Evolutionary conservation across 2,329 filamentous ascomycete genomes (phyloP).

Genomic region (Venturia aucupariae): DNA sequence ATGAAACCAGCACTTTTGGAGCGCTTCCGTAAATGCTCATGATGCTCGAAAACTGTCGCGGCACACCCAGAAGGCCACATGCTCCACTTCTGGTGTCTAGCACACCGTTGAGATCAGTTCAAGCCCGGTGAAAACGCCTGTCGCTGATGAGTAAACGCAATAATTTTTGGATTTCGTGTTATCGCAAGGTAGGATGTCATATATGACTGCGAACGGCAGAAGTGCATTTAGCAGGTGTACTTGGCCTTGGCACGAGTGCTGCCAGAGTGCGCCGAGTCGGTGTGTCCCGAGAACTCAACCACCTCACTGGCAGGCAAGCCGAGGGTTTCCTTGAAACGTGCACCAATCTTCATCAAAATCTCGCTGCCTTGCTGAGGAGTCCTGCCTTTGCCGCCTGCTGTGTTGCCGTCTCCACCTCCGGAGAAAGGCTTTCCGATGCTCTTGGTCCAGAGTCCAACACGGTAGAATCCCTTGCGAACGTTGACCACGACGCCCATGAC

Average conservation of each 20-base stretch:
- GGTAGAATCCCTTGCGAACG: constrained; percentile 95
- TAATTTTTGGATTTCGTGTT: not conserved
- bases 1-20: constrained; percentile 8
- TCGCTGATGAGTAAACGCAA: not conserved
- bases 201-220: not conserved
- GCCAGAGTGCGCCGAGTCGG: constrained; percentile 82
- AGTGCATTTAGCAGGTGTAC: constrained; percentile 35
- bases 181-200: not conserved
- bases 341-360: constrained; percentile 74
- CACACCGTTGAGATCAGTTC: not conserved
- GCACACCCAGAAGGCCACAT: constrained; percentile 11
- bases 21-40: constrained; percentile 8
- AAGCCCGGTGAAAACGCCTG: not conserved
- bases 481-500: constrained; percentile 99
- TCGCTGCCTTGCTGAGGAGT: constrained; percentile 75
- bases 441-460: constrained; percentile 94
- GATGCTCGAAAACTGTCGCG: not conserved
- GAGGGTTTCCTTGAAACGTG: constrained; percentile 85
- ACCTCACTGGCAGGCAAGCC: constrained; percentile 65
- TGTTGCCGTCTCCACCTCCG: constrained; percentile 62
- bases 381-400: constrained; percentile 68
- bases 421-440: constrained; percentile 80
- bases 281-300: constrained; percentile 95
- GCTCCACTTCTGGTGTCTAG: constrained; percentile 12
- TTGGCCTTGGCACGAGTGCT: constrained; percentile 96